phyloP scores from a whole-genome alignment of 495 filamentous ascomycete genomes.

The Aspergillus sclerotioniger region DNA sequence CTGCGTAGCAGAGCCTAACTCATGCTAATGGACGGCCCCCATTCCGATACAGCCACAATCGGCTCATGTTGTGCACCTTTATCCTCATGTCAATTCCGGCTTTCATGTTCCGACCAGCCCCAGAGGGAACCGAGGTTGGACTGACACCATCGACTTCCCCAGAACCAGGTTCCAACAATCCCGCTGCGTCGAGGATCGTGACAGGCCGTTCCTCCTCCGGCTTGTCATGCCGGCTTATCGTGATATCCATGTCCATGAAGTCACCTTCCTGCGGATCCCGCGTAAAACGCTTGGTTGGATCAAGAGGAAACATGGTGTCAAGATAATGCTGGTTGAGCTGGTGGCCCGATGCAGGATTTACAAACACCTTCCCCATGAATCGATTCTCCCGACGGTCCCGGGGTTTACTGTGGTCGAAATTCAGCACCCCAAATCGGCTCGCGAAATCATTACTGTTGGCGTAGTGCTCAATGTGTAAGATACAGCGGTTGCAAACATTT shows the following conservation, averaged over 20 bases:
- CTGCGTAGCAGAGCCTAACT: neutral
- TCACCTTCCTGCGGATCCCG: slow-evolving; percentile 24
- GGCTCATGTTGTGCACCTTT: slow-evolving; percentile 1
- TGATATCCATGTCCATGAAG: slow-evolving; percentile 35
- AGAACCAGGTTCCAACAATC: neutral
- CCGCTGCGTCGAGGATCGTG: neutral
- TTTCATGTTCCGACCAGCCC: neutral
- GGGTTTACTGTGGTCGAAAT: slow-evolving; percentile 42
- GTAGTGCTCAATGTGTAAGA: slow-evolving; percentile 76
- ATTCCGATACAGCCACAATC: slow-evolving; percentile 8
- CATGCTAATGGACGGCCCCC: neutral
- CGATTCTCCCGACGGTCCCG: slow-evolving; percentile 37
- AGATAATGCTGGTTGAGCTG: slow-evolving; percentile 80
- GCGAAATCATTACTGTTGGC: slow-evolving; percentile 76
- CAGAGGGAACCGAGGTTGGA: neutral
- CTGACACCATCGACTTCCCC: neutral
- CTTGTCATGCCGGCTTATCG: neutral
- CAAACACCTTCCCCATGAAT: slow-evolving; percentile 75
- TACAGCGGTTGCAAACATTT: neutral
- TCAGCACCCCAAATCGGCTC: slow-evolving; percentile 69
- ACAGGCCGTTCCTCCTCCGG: neutral
- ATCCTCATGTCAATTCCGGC: slow-evolving; percentile 13
- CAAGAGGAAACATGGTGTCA: slow-evolving; percentile 67
- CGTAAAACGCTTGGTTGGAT: slow-evolving; percentile 22
- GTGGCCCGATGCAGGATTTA: slow-evolving; percentile 65